A percentile compares a stretch with the other conserved stretches of the same genome.
Conservation (phyloP, 495 filamentous ascomycete species). For the Aspergillus steynii region DNA sequence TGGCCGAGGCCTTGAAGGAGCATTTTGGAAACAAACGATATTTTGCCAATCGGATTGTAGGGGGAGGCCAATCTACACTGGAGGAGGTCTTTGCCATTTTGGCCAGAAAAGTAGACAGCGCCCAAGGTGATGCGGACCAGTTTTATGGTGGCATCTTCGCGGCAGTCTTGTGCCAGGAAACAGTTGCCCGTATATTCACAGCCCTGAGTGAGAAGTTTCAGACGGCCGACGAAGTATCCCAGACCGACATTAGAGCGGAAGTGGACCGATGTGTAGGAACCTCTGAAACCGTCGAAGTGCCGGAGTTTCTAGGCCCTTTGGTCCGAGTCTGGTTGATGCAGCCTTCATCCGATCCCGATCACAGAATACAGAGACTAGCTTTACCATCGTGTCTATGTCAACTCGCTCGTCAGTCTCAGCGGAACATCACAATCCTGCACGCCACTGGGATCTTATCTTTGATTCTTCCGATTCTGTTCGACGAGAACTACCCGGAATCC, state of each 20-base stretch:
- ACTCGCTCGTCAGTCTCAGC: conserved; percentile 58
- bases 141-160: conserved; percentile 84
- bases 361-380: conserved; percentile 32
- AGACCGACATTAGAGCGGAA: conserved; percentile 27
- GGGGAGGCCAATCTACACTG: conserved; percentile 76
- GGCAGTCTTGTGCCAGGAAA: conserved; percentile 77
- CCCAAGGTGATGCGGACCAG: conserved; percentile 65
- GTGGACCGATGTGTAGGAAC: conserved; percentile 39
- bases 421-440: conserved; percentile 77
- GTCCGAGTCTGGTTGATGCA: conserved; percentile 44
- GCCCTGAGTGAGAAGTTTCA: conserved; percentile 31
- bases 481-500: conserved; percentile 37
- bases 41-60: conserved; percentile 70
- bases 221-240: conserved; percentile 13
- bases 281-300: conserved; percentile 43
- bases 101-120: conserved; percentile 53
- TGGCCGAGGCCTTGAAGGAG: conserved; percentile 73
- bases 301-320: conserved; percentile 41
- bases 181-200: conserved; percentile 51
- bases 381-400: conserved; percentile 44
- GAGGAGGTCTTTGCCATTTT: conserved; percentile 64
- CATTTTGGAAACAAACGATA: conserved; percentile 87
- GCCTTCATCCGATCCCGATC: conserved; percentile 24
- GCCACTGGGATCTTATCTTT: conserved; percentile 71
- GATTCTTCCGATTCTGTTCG: conserved; percentile 69